Conservation (phyloP, 305 asterid genomes). For the Solanum hybrid region DNA sequence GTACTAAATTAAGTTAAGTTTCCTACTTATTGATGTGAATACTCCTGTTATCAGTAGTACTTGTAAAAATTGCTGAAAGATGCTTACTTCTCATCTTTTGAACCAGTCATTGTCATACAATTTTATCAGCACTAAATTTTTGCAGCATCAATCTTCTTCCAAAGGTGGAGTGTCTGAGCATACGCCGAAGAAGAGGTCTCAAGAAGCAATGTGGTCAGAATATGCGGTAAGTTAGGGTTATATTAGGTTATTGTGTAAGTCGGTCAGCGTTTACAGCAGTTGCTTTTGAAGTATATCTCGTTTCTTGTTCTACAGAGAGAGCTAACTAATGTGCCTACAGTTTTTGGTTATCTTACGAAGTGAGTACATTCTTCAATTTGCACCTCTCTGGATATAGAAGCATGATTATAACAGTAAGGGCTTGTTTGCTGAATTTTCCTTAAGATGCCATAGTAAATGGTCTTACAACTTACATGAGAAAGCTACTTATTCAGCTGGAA, state of each 20-base stretch:
- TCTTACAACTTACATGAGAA: background rate
- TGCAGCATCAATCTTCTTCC: slow-evolving; percentile 14
- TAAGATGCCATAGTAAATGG: background rate
- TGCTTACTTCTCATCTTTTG: background rate
- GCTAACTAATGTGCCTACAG: background rate
- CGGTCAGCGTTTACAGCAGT: background rate
- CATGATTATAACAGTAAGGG: background rate
- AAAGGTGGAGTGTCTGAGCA: slow-evolving; percentile 25
- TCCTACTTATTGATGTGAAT: background rate
- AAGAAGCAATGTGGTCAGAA: slow-evolving; percentile 50
- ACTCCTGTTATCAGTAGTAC: background rate
- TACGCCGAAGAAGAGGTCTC: slow-evolving; percentile 56
- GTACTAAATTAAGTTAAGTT: background rate
- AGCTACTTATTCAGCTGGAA: background rate
- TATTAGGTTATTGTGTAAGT: background rate
- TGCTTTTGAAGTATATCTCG: background rate
- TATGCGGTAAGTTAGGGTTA: slow-evolving; percentile 40
- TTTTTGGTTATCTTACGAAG: background rate
- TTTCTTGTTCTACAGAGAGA: background rate
- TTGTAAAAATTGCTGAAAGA: background rate
- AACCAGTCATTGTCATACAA: background rate
- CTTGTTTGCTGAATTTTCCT: background rate
- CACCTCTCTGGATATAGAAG: background rate
- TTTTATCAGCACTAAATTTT: slow-evolving; percentile 1
- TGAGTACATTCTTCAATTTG: background rate